Evolutionary conservation across 495 filamentous ascomycete genomes (phyloP).

Genomic region (Paragyromitra xinjiangensis): DNA sequence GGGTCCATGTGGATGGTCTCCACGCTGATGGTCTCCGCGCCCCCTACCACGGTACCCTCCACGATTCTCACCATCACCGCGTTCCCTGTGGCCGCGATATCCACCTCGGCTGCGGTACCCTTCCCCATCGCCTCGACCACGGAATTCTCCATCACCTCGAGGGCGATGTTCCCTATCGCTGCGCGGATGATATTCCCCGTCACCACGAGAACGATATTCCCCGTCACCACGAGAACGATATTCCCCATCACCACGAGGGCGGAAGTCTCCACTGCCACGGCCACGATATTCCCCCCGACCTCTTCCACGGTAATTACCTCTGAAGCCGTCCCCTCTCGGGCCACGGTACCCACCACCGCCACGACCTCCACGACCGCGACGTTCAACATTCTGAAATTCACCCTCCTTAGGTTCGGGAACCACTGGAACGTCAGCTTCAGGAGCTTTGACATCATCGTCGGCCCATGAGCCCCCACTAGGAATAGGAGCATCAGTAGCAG

Average conservation of each 20-base stretch:
- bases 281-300: slow-evolving; percentile 46
- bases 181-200: slow-evolving; percentile 44
- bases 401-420: slow-evolving; percentile 29
- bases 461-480: slow-evolving; percentile 34
- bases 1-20: slow-evolving; percentile 42
- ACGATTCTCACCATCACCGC: slow-evolving; percentile 50
- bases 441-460: slow-evolving; percentile 45
- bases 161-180: slow-evolving; percentile 40
- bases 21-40: slow-evolving; percentile 44
- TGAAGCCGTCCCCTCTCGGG: slow-evolving; percentile 40
- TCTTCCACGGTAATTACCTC: slow-evolving; percentile 51
- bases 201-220: slow-evolving; percentile 39
- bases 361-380: slow-evolving; percentile 36
- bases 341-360: slow-evolving; percentile 48
- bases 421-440: slow-evolving; percentile 24
- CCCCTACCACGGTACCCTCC: slow-evolving; percentile 36
- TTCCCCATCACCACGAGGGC: slow-evolving; percentile 51
- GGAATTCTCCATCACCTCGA: slow-evolving; percentile 50
- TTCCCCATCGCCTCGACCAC: slow-evolving; percentile 52
- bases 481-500: slow-evolving; percentile 20
- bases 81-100: slow-evolving; percentile 22
- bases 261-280: slow-evolving; percentile 46
- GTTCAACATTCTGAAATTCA: slow-evolving; percentile 54
- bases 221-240: slow-evolving; percentile 47
- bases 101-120: slow-evolving; percentile 44